These are phyloP conservation scores for Ulmus americana DNA, from an alignment of 331 rosid genomes.

Conservation along the genomic window DNA sequence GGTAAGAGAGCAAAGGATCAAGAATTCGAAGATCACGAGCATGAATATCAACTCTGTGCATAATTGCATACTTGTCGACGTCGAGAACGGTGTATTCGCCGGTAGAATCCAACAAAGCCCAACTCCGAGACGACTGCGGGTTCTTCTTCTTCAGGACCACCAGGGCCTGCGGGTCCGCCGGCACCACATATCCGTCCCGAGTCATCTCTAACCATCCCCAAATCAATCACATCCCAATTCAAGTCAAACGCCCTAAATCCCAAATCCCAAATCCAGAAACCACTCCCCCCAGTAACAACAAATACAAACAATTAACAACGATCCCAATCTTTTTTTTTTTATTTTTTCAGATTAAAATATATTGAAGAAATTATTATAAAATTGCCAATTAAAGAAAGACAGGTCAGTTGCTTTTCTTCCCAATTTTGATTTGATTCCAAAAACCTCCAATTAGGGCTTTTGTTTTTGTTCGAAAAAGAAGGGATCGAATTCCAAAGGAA, in stretches of 20 bases:
- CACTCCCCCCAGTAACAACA: constrained; percentile 16
- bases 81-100: constrained; percentile 71
- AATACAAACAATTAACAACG: neutral
- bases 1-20: constrained; percentile 84
- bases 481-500: too few relatives aligned
- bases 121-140: constrained; percentile 57
- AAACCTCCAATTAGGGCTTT: too few relatives aligned
- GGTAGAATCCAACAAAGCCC: constrained; percentile 53
- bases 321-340: neutral
- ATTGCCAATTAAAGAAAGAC: too few relatives aligned
- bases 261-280: constrained; percentile 13
- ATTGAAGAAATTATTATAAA: neutral
- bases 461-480: too few relatives aligned
- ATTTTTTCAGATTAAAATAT: neutral
- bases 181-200: constrained; percentile 66
- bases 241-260: constrained; percentile 19
- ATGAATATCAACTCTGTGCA: constrained; percentile 81
- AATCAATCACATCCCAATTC: too few relatives aligned
- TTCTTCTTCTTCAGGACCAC: constrained; percentile 63
- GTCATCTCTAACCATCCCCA: constrained; percentile 62
- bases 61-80: constrained; percentile 76
- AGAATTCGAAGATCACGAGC: constrained; percentile 94
- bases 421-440: too few relatives aligned
- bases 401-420: too few relatives aligned
- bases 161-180: constrained; percentile 58